These are phyloP conservation scores for Craspedostauros australis DNA, from an alignment of 108 stramenopile genomes.

Conservation along the genomic window DNA sequence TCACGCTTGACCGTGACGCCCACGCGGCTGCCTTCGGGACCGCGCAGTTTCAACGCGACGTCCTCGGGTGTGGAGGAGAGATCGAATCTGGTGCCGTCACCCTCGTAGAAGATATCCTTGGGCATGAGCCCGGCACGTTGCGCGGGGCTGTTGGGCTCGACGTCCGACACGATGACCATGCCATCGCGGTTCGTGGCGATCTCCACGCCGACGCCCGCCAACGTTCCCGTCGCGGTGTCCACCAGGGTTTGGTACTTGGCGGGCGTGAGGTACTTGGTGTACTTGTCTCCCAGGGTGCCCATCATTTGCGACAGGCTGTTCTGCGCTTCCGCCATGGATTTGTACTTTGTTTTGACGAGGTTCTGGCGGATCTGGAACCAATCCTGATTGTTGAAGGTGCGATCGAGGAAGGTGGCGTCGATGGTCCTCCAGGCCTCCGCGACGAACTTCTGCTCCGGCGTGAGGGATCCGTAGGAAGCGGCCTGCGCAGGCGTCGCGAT, in stretches of 20 bases:
- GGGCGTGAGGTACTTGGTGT: conserved; percentile 89
- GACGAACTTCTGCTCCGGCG: conserved; percentile 70
- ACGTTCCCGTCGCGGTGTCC: conserved; percentile 72
- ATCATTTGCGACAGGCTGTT: conserved; percentile 59
- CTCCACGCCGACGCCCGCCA: conserved; percentile 83
- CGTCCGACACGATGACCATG: conserved; percentile 52
- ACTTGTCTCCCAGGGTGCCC: conserved; percentile 79
- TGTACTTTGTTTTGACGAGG: conserved; percentile 63
- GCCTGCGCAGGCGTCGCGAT: conserved; percentile 29
- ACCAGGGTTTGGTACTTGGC: conserved; percentile 90
- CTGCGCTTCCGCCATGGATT: conserved; percentile 69
- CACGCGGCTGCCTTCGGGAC: conserved; percentile 73
- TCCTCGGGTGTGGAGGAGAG: conserved; percentile 69
- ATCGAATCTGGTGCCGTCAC: conserved; percentile 66
- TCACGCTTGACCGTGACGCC: conserved; percentile 63
- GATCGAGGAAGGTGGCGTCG: conserved; percentile 83
- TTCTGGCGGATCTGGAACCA: conserved; percentile 88
- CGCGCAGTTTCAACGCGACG: conserved; percentile 67
- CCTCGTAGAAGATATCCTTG: conserved; percentile 69
- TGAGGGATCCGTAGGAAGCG: conserved; percentile 57
- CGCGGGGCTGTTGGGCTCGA: conserved; percentile 74
- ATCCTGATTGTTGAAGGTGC: conserved; percentile 90
- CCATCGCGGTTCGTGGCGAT: conserved; percentile 42
- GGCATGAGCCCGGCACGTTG: conserved; percentile 51
- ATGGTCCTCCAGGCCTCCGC: conserved; percentile 84